Conservation (phyloP, 2,329 filamentous ascomycete genomes). For the Apiospora rasikravindrae region DNA sequence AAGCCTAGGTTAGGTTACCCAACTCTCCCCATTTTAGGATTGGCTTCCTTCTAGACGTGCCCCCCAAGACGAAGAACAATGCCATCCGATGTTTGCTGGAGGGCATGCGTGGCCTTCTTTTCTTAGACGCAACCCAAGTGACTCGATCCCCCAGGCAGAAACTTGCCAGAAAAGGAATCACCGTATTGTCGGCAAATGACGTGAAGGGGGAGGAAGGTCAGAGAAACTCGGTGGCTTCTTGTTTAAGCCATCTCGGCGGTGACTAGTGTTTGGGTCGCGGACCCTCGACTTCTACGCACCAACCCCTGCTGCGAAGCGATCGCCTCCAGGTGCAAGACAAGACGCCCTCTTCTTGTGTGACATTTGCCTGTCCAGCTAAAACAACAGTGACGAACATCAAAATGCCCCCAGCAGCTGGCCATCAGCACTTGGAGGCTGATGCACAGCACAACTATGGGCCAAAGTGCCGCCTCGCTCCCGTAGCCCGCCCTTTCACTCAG, state of each 20-base stretch:
- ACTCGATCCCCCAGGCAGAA: background rate
- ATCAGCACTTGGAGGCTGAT: slow-evolving; percentile 26
- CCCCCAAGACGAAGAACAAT: slow-evolving; percentile 5
- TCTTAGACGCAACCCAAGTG: background rate
- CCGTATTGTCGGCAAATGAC: background rate
- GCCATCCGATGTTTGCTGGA: slow-evolving; percentile 10
- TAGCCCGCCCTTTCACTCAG: slow-evolving; percentile 44
- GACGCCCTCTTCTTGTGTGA: slow-evolving; percentile 2
- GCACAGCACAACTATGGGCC: slow-evolving; percentile 62
- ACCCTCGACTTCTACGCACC: background rate
- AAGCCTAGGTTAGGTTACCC: slow-evolving; percentile 13
- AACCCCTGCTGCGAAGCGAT: background rate
- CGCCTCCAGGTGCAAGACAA: slow-evolving; percentile 2
- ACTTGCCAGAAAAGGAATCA: background rate
- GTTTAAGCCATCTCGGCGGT: background rate
- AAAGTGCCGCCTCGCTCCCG: slow-evolving; percentile 61
- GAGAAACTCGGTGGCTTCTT: background rate
- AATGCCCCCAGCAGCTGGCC: slow-evolving; percentile 34
- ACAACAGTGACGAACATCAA: slow-evolving; percentile 17
- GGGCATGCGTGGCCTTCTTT: slow-evolving; percentile 14
- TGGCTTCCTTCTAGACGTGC: slow-evolving; percentile 1
- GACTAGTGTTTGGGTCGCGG: slow-evolving; percentile 6
- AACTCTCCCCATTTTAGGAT: slow-evolving; percentile 11
- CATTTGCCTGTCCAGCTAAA: slow-evolving; percentile 14
- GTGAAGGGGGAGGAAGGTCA: background rate